Percentiles rank a stretch among this genome's conserved stretches.
These are phyloP conservation scores for Candida glaebosa DNA, from an alignment of 805 yeast species.

Conservation along the genomic window DNA sequence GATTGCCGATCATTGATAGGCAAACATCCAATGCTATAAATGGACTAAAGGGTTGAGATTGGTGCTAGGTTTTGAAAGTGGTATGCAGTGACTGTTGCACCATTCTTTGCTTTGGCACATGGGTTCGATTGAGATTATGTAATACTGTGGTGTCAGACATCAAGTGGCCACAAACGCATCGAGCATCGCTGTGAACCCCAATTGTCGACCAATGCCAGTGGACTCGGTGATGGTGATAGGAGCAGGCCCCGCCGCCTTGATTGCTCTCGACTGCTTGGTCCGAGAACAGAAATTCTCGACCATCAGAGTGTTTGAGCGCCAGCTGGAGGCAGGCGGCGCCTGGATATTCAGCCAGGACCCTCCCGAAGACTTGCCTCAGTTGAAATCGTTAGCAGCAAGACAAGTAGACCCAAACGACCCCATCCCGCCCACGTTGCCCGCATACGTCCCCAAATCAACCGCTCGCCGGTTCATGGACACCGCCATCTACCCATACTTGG, in stretches of 20 bases:
- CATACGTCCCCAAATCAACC: constrained; percentile 14
- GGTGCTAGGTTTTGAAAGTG: too few species aligned
- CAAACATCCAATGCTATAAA: too few species aligned
- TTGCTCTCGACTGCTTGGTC: constrained; percentile 36
- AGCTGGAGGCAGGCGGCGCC: constrained; percentile 39
- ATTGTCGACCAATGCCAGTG: background rate
- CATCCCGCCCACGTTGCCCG: constrained; percentile 14
- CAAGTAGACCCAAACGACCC: constrained; percentile 11
- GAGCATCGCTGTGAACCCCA: too few species aligned
- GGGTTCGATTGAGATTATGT: too few species aligned
- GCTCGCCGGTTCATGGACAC: constrained; percentile 19
- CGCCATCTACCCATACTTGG: constrained; percentile 19
- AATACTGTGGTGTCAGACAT: background rate
- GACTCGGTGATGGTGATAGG: constrained; percentile 42
- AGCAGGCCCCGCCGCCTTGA: constrained; percentile 51
- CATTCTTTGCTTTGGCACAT: too few species aligned
- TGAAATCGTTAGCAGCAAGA: constrained; percentile 10
- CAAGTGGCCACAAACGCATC: too few species aligned
- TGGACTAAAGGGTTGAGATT: too few species aligned
- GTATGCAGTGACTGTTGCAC: too few species aligned
- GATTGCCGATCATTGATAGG: too few species aligned
- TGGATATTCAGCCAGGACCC: constrained; percentile 36
- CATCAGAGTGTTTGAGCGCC: constrained; percentile 40
- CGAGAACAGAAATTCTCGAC: constrained; percentile 29
- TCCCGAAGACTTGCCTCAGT: constrained; percentile 15